Percentiles rank a stretch among this genome's conserved stretches.
phyloP scores from a whole-genome alignment of 2,329 filamentous ascomycete genomes.

The Fusarium redolens region DNA sequence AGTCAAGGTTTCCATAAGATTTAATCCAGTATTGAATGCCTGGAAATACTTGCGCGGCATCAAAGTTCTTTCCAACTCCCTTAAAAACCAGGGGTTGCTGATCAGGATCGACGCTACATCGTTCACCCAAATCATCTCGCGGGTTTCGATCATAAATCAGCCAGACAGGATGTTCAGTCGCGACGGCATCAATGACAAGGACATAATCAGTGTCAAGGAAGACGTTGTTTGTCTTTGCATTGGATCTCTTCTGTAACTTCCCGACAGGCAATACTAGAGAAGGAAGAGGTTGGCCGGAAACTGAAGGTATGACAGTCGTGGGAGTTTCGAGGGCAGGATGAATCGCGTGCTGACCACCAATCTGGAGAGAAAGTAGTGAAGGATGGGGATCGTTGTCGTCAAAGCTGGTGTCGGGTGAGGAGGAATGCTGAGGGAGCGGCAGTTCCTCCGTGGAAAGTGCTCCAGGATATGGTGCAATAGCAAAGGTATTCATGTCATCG shows the following conservation, averaged over 20 bases:
- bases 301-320: rapidly evolving
- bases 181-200: neutral
- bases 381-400: neutral
- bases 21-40: rapidly evolving
- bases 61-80: neutral
- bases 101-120: rapidly evolving
- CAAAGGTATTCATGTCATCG: too few relatives aligned
- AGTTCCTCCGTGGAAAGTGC: too few relatives aligned
- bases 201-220: neutral
- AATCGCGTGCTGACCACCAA: too few relatives aligned
- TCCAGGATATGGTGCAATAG: too few relatives aligned
- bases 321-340: too few relatives aligned
- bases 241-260: neutral
- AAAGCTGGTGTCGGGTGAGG: too few relatives aligned
- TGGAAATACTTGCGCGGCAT: neutral
- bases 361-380: neutral
- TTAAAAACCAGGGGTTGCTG: neutral
- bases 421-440: too few relatives aligned
- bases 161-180: neutral
- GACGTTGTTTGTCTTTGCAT: rapidly evolving
- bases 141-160: neutral
- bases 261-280: neutral
- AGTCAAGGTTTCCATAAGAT: neutral
- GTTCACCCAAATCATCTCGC: rapidly evolving
- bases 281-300: neutral